Base-by-base conservation (phyloP, 2,329 filamentous ascomycete genomes). In the Onygenales sp. region DNA sequence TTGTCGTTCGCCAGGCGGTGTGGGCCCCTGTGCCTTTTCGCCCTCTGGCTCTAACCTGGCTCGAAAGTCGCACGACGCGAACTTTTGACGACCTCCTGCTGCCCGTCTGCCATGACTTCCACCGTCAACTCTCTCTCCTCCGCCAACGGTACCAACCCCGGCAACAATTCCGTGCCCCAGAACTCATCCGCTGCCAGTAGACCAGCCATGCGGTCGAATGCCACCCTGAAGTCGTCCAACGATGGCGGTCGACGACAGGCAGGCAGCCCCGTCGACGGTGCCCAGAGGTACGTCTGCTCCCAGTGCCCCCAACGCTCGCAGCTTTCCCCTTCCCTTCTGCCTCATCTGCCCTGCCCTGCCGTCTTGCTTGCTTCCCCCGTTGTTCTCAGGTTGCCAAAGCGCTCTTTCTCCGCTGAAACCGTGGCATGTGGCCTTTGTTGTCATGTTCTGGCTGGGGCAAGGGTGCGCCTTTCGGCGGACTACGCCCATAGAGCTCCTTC, bases 241-340 rank as follows among this genome's bases (percentile, higher is more conserved):
- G 77, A 81, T 65, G 70, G 69, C 56, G 70, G 71, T 65, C 77
- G 79, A 66, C 79, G 79, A 67, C 78, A 79, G 63, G 70, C 76
- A 59, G 75, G 70, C 54, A 81, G 77, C 65, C 78, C 79, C 56
- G 70, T 76, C 45, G 78, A 81, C 63, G 74, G 69, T 57, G 71
- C 67, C 61, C 74, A 77, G 65, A 78, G 76, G 79, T 82, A 74
- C 69, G 77, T 69, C 58, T 14, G 31, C 42, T 51, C 52, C 55
- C 59, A 14, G n/a, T 33, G 32, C 17, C 32, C n/a, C 10, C 31
- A 17, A 17, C 10, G 46, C 34, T 13, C 1, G 5, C 17, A 31
- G 10, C 34, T 32, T n/a, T 36, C 21, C 46, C 21, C 32, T 49
- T 14, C 33, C 10, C n/a, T 32, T 10, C 1, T 49, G 14, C 45